Evolutionary conservation across 176 grass and related monocot species (phyloP).

Genomic region (Aegilops bicornis): DNA sequence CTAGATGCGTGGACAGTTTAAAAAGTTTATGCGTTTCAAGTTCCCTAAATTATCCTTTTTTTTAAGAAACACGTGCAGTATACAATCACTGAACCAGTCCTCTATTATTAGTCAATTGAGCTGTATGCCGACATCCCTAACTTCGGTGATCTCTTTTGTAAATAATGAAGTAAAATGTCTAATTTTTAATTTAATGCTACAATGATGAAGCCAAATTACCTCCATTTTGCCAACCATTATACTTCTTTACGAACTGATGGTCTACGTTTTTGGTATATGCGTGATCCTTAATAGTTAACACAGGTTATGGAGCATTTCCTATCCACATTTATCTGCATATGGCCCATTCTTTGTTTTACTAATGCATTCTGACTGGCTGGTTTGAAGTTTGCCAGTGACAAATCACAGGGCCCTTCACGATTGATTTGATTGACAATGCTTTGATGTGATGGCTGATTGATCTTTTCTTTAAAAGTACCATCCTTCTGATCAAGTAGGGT

Average conservation of each 20-base stretch:
- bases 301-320: neutral
- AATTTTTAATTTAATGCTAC: neutral
- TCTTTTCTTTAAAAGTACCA: neutral
- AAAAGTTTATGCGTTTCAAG: neutral
- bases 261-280: neutral
- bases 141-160: neutral
- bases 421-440: slow-evolving; percentile 7
- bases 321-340: slow-evolving; percentile 7
- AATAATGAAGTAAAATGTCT: neutral
- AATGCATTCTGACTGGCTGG: neutral
- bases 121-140: neutral
- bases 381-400: slow-evolving; percentile 19
- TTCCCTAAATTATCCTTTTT: neutral
- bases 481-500: neutral
- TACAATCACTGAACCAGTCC: neutral
- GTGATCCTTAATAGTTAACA: neutral
- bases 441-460: neutral
- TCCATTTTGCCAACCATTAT: neutral
- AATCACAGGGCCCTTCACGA: neutral
- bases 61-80: neutral
- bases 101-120: slow-evolving; percentile 2
- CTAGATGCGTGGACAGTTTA: neutral
- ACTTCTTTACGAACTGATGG: neutral
- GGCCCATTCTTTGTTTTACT: neutral
- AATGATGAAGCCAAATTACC: neutral